These are phyloP conservation scores for Staphylotrichum tortipilum DNA, from an alignment of 495 filamentous ascomycete species.

Conservation along the genomic window DNA sequence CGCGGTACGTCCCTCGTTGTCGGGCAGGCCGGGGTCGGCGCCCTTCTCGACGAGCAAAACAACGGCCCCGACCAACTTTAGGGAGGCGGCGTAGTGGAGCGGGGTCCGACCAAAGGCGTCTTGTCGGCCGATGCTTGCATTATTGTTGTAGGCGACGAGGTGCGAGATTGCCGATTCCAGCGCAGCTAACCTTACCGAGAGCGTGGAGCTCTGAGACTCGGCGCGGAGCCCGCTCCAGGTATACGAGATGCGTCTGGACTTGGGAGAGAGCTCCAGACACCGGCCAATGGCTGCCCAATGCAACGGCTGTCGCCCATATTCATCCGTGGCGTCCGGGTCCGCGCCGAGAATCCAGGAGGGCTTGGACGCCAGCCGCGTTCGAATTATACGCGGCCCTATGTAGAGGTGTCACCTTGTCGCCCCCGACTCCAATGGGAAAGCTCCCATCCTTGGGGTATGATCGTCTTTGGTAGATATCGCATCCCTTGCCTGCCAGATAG, in stretches of 20 bases:
- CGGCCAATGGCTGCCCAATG: background rate
- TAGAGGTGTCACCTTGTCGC: background rate
- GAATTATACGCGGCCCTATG: background rate
- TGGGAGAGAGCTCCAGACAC: background rate
- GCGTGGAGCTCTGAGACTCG: background rate
- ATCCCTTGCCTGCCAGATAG: background rate
- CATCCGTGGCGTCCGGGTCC: constrained; percentile 1
- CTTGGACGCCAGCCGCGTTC: background rate
- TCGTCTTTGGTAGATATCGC: background rate
- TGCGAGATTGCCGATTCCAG: background rate
- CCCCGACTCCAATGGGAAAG: constrained; percentile 1
- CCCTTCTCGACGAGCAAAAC: background rate
- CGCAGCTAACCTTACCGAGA: background rate
- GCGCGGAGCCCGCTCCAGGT: background rate
- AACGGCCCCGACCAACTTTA: background rate
- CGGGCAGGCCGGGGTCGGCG: background rate
- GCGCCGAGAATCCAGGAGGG: background rate
- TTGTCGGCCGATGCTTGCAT: background rate
- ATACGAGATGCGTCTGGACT: background rate
- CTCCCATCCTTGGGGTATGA: background rate
- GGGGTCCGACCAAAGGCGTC: constrained; percentile 1
- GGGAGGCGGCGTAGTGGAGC: background rate
- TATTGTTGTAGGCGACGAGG: background rate
- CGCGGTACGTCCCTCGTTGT: background rate
- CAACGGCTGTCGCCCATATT: background rate